These are phyloP conservation scores for Monilinia fructicola DNA, from an alignment of 2,329 filamentous ascomycete species.

Conservation along the genomic window DNA sequence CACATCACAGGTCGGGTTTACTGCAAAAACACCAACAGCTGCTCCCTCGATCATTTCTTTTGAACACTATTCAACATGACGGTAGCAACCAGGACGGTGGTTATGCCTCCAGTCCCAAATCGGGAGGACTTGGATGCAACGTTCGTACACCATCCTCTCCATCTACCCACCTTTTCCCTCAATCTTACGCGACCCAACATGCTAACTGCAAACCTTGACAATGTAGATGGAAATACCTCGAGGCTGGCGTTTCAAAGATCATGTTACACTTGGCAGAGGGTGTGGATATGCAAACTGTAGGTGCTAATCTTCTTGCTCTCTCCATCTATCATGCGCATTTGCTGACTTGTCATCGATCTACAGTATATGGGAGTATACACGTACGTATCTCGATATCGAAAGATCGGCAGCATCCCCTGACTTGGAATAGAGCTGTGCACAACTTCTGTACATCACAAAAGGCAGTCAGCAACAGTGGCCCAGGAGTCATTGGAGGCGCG, in stretches of 20 bases:
- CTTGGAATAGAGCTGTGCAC: conserved; percentile 71
- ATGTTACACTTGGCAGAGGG: conserved; percentile 91
- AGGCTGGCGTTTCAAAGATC: conserved; percentile 84
- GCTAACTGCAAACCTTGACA: neutral
- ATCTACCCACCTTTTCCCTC: neutral
- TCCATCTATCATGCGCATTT: conserved; percentile 11
- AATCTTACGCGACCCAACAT: neutral
- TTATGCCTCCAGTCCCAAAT: conserved; percentile 59
- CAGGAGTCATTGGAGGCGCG: conserved; percentile 50
- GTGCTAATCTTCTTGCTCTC: conserved; percentile 35
- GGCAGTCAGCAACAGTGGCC: conserved; percentile 62
- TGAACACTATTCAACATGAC: conserved; percentile 27
- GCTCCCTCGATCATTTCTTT: neutral
- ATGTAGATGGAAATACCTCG: conserved; percentile 81
- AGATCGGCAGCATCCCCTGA: conserved; percentile 42
- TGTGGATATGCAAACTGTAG: conserved; percentile 85
- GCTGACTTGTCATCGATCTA: conserved; percentile 20
- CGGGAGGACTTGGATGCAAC: conserved; percentile 63
- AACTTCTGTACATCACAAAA: conserved; percentile 99
- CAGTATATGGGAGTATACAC: conserved; percentile 97
- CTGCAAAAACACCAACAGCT: neutral
- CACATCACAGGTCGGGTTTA: neutral
- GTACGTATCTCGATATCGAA: conserved; percentile 47
- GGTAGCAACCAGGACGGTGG: conserved; percentile 26
- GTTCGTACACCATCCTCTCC: conserved; percentile 46